Base-by-base conservation (phyloP, 495 filamentous ascomycete genomes). In the Podospora conica region DNA sequence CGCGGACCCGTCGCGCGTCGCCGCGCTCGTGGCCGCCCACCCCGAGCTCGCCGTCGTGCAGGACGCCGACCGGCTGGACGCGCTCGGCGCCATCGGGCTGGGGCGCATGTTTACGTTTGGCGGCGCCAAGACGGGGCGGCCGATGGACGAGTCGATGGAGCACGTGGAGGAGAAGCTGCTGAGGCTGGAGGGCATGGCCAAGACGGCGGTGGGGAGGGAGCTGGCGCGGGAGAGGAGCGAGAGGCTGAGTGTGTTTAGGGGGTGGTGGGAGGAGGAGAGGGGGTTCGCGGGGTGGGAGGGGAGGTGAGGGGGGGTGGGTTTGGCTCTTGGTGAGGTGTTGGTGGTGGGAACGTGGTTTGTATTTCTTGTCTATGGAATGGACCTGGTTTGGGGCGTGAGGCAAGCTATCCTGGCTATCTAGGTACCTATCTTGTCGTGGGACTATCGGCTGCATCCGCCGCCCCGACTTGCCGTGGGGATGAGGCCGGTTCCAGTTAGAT, bases 61-160 rank as follows among this genome's bases (percentile, higher is more conserved):
- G 76, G 93, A 96, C 76, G 93, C 93, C 2, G 93, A 97, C 78
- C 82, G 93, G 9, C 78, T 97, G 53, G 93, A 97, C 82, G 92
- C 93, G 3, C 85, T 96, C 69, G 93, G 93, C 2, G 91, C 91
- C 0, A 82, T 96, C 58, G 93, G 92, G 3, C 86, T 96, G 62
- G 93, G 84, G 3, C 75, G 93, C 53, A 83, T 85, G 55, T 96
- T 97, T 75, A 88, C 90, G 3, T 96, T 86, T 73, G 83, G 87
- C 1, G 91, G 86, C 0, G 88, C 87, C 9, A 86, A 84, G 77
- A 74, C 73, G n/a, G 63, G 53, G n/a, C 66, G 74, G 12, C 70
- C 75, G 3, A 84, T 96, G 87, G 73, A 78, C 0, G 85, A 82
- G 33, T 80, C 86, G 2, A 86, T 96, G 71, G 79, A 82, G 55